A percentile compares a stretch with the other conserved stretches of the same genome.
Conservation (phyloP, 2,329 filamentous ascomycete genomes). For the Phyllosticta citrichinensis region DNA sequence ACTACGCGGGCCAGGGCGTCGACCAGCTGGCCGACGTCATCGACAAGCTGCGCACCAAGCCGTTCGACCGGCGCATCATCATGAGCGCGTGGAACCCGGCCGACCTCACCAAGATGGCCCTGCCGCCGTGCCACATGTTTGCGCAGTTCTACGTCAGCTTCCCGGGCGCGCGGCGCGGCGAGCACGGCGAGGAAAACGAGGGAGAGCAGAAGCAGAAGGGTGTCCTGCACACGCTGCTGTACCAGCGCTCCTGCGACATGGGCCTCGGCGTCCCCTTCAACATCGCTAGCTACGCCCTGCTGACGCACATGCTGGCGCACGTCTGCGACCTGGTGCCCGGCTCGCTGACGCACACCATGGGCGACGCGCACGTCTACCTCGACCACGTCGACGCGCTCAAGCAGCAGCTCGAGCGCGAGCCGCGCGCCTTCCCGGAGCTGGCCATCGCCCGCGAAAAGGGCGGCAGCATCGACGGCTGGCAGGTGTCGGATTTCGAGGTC, state of each 20-base stretch:
- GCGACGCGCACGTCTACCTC: slow-evolving; percentile 91
- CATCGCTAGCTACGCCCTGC: slow-evolving; percentile 84
- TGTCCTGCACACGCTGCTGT: slow-evolving; percentile 75
- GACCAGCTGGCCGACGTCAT: slow-evolving; percentile 92
- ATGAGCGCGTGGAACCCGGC: slow-evolving; percentile 89
- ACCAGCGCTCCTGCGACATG: slow-evolving; percentile 95
- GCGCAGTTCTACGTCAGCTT: slow-evolving; percentile 90
- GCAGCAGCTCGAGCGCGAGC: slow-evolving; percentile 69
- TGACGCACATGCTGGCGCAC: slow-evolving; percentile 92
- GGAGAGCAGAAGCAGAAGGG: slow-evolving; percentile 40
- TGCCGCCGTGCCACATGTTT: slow-evolving; percentile 96
- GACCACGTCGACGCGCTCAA: slow-evolving; percentile 86
- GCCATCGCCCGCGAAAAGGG: slow-evolving; percentile 58
- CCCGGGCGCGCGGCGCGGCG: slow-evolving; percentile 31
- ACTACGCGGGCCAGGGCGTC: slow-evolving; percentile 82
- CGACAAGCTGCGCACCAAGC: slow-evolving; percentile 69
- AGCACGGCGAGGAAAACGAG: slow-evolving; percentile 19
- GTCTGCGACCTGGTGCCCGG: slow-evolving; percentile 77
- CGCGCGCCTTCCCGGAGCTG: slow-evolving; percentile 68
- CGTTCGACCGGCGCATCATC: slow-evolving; percentile 84
- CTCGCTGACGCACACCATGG: slow-evolving; percentile 89
- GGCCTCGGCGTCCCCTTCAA: slow-evolving; percentile 96
- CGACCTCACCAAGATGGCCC: slow-evolving; percentile 76
- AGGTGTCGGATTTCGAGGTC: slow-evolving; percentile 75
- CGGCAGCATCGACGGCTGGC: slow-evolving; percentile 83